A percentile compares a stretch with the other conserved stretches of the same genome.
Evolutionary conservation across 1,139 yeast genomes (phyloP).

Genomic region (Protomyces arabidopsidicola): DNA sequence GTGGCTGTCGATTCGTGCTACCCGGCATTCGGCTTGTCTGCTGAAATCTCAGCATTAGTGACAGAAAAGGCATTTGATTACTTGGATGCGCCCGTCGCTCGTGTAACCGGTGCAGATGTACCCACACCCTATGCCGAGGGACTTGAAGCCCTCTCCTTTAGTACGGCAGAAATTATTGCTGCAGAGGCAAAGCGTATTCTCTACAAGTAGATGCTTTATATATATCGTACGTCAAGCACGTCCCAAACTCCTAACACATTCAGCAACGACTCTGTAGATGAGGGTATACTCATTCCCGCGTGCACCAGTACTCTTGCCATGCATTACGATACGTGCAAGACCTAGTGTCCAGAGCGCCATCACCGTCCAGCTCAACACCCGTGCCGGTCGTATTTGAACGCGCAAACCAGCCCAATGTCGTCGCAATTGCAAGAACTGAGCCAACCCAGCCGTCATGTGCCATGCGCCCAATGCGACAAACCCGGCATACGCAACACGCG

Average conservation of each 20-base stretch:
- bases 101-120: constrained; percentile 99
- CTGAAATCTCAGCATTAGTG: constrained; percentile 94
- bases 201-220: constrained; percentile 26
- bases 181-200: constrained; percentile 42
- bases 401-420: neutral
- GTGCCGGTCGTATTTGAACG: neutral
- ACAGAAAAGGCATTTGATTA: constrained; percentile 99
- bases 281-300: neutral
- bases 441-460: neutral
- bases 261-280: neutral
- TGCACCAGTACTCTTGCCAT: neutral
- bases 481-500: neutral
- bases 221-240: neutral
- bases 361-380: neutral
- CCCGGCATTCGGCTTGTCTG: constrained; percentile 98
- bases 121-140: constrained; percentile 98
- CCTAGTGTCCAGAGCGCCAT: neutral
- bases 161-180: constrained; percentile 83
- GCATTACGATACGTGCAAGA: neutral
- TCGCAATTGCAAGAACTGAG: neutral
- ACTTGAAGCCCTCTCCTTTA: constrained; percentile 98
- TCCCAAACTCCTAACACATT: neutral
- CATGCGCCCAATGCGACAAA: neutral
- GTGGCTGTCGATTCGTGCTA: constrained; percentile 94
- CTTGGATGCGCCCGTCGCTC: constrained; percentile 97